phyloP scores from a whole-genome alignment of 768 basidiomycete genomes.

The Fomitopsis serialis region DNA sequence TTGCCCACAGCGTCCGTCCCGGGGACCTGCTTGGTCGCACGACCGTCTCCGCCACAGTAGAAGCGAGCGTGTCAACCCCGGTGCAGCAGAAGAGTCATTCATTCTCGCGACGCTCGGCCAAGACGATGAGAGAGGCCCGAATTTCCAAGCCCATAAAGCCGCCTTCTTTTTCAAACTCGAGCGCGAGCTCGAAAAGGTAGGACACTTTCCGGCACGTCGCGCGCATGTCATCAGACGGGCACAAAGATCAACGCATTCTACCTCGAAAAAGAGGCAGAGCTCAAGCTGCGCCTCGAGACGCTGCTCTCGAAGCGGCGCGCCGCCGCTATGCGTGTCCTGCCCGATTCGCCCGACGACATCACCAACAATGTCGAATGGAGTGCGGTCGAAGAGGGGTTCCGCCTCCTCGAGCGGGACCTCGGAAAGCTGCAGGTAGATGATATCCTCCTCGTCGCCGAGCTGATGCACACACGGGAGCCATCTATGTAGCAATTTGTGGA shows the following conservation, averaged over 20 bases:
- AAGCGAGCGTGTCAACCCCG: constrained; percentile 12
- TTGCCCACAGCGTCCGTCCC: constrained; percentile 54
- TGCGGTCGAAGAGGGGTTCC: constrained; percentile 94
- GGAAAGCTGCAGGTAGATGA: constrained; percentile 82
- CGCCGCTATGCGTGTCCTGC: constrained; percentile 64
- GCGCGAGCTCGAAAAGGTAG: constrained; percentile 93
- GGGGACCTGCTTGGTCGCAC: constrained; percentile 33
- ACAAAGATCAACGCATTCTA: constrained; percentile 99
- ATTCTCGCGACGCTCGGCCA: constrained; percentile 57
- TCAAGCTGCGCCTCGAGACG: constrained; percentile 87
- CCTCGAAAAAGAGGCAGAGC: constrained; percentile 93
- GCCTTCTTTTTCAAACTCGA: constrained; percentile 99
- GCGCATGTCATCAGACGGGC: not conserved
- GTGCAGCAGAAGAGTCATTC: constrained; percentile 42
- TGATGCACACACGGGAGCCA: constrained; percentile 11
- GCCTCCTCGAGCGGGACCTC: constrained; percentile 88
- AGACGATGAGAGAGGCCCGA: constrained; percentile 71
- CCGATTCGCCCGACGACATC: constrained; percentile 59
- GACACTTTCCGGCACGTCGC: constrained; percentile 12
- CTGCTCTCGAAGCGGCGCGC: constrained; percentile 90
- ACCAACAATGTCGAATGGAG: constrained; percentile 80
- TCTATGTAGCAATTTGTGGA: constrained; percentile 84
- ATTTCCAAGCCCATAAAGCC: constrained; percentile 92
- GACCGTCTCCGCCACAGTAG: constrained; percentile 1
- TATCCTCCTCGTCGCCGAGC: constrained; percentile 2